Conservation (phyloP, 106 monocot species). For the Platanthera guangdongensis region DNA sequence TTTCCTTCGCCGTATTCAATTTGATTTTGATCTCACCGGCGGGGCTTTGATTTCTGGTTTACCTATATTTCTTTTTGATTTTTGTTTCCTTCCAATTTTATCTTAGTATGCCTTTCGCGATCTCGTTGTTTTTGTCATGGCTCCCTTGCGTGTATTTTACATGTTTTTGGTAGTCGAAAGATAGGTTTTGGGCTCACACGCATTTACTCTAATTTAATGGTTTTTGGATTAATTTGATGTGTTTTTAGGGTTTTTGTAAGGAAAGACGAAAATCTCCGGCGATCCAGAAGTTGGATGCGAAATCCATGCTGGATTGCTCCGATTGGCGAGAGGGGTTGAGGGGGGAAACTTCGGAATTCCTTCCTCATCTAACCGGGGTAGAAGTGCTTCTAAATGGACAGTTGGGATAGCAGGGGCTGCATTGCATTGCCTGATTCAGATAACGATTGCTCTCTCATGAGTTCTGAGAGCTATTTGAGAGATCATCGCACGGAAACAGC, state of each 20-base stretch:
- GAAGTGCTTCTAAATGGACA: background rate
- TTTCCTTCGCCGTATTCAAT: background rate
- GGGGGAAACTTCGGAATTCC: constrained; percentile 1
- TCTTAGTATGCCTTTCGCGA: background rate
- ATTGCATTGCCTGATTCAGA: background rate
- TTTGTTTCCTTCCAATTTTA: background rate
- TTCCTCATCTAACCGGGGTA: background rate
- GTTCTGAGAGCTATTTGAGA: background rate
- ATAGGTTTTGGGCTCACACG: constrained; percentile 2
- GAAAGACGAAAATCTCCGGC: constrained; percentile 11
- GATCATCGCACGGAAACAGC: background rate
- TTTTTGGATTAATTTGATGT: background rate
- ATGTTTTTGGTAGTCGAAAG: background rate
- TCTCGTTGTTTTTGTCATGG: background rate
- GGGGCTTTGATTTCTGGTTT: background rate
- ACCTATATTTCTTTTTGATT: background rate
- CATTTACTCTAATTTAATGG: constrained; percentile 5
- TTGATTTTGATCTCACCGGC: background rate
- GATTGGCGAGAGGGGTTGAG: background rate
- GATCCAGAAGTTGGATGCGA: constrained; percentile 13
- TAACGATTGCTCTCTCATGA: background rate
- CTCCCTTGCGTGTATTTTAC: background rate
- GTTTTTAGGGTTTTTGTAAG: background rate
- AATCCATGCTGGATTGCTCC: background rate
- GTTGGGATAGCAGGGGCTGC: background rate